phyloP scores from a whole-genome alignment of 2,329 filamentous ascomycete genomes.

The Exutisphaerella laricina region DNA sequence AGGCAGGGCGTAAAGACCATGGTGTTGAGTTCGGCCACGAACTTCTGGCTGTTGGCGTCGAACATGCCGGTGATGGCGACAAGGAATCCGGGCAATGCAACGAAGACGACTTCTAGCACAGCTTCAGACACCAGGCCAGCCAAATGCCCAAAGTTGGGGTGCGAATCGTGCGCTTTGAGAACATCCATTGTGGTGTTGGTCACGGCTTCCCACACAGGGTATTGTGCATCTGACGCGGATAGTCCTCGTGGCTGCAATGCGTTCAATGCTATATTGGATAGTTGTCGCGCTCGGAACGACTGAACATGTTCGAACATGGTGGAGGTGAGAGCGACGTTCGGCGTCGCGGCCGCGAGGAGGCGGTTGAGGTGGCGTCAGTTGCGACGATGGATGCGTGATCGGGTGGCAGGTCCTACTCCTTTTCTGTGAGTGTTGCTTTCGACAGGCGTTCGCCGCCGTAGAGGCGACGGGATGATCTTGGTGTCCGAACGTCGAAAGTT shows the following conservation, averaged over 20 bases:
- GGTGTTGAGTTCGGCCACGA: constrained; percentile 92
- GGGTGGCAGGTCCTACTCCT: background rate
- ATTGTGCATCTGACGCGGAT: constrained; percentile 24
- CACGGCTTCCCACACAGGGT: constrained; percentile 28
- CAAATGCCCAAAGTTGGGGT: constrained; percentile 64
- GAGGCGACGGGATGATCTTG: background rate
- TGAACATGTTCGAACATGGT: constrained; percentile 41
- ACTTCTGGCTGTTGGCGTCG: constrained; percentile 92
- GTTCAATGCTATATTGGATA: constrained; percentile 33
- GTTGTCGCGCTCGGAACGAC: constrained; percentile 38
- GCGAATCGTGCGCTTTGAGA: constrained; percentile 21
- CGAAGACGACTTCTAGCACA: constrained; percentile 89
- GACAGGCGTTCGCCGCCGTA: background rate
- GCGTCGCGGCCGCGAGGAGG: constrained; percentile 31
- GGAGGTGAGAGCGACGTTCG: constrained; percentile 1
- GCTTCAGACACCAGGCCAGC: constrained; percentile 87
- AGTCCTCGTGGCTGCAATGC: constrained; percentile 32
- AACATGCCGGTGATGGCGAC: constrained; percentile 87
- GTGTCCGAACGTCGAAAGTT: background rate
- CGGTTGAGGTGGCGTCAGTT: constrained; percentile 2
- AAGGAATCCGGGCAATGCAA: constrained; percentile 89
- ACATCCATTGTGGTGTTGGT: constrained; percentile 28
- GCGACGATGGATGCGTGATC: background rate
- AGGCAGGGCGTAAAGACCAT: constrained; percentile 95
- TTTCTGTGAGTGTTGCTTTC: too few relatives aligned